A percentile compares a stretch with the other conserved stretches of the same genome.
phyloP scores from a whole-genome alignment of 257 asterid genomes.

The Nemophila menziesii region DNA sequence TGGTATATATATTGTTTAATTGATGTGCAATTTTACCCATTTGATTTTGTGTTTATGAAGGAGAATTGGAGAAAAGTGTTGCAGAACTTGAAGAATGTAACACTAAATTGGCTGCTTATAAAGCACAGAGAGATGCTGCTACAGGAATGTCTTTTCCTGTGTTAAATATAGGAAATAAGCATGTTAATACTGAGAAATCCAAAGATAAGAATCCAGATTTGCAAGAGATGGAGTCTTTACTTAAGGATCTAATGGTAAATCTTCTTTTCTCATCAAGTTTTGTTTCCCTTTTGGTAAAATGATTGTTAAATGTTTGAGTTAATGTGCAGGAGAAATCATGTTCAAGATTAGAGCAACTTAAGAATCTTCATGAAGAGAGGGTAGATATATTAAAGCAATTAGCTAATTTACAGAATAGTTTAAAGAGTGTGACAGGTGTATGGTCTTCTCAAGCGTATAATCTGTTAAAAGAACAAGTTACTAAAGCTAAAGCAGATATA shows the following conservation, averaged over 20 bases:
- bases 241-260: constrained; percentile 65
- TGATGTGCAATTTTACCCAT: no score
- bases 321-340: constrained; percentile 53
- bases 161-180: constrained; percentile 47
- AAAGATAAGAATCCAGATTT: constrained; percentile 60
- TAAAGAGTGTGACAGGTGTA: constrained; percentile 56
- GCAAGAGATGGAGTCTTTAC: constrained; percentile 67
- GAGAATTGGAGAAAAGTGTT: constrained; percentile 42
- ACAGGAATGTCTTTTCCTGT: constrained; percentile 43
- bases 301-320: constrained; percentile 1
- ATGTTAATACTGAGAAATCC: constrained; percentile 36
- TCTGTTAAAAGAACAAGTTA: constrained; percentile 63
- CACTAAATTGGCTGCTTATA: constrained; percentile 51
- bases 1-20: no score
- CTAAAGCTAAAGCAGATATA: constrained; percentile 61
- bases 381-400: constrained; percentile 53
- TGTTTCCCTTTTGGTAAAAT: not conserved
- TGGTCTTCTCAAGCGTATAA: constrained; percentile 66
- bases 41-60: no score
- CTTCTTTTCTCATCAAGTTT: not conserved
- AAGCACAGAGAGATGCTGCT: constrained; percentile 54
- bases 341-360: constrained; percentile 55
- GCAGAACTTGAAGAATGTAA: constrained; percentile 76
- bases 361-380: constrained; percentile 75
- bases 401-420: constrained; percentile 49